Base-by-base conservation (phyloP, 2,329 filamentous ascomycete genomes). In the Colletotrichum phormii region DNA sequence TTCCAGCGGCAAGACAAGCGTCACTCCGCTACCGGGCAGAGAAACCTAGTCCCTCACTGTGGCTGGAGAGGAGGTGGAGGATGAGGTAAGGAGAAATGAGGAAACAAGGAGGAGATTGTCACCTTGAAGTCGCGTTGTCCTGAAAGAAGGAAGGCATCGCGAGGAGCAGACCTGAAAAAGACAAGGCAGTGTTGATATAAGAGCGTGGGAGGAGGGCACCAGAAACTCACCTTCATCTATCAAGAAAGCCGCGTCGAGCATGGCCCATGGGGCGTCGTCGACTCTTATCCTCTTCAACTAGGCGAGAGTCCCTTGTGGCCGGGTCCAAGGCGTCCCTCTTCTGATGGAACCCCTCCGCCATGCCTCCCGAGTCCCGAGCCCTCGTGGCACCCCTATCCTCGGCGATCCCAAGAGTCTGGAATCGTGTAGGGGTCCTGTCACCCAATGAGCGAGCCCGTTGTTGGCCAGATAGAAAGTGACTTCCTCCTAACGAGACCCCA, bases 361-460 rank as follows among this genome's bases (percentile, higher is more conserved):
- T 67, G 51, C 46, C 67, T 62, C 54, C 66, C 71, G 61, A 58
- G 31, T 60, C 54, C 61, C 64, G 63, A 51, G n/a, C 42, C 68
- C 57, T 71, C 63, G 57, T 71, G 68, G 63, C 37, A 71, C 64
- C 64, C 69, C 58, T 63, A 63, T 68, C 62, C 70, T 66, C 61
- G 65, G 71, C 59, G 70, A 74, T 75, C 72, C 72, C 68, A 74
- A 60, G 58, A 64, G 64, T 75, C 74, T 75, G 72, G 74, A 73
- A 57, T 13, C 58, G 35, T 63, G 26, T 60, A 66, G 62, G 60
- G 63, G 49, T 49, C 7, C 58, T 29, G 51, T n/a, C 8, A 49
- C 57, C 74, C 72, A 75, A 72, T 74, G 22, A 65, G 67, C 59
- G 46, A 26, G n/a, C 15, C 46, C 15, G 54, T 33, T 63, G 22